A percentile compares a stretch with the other conserved stretches of the same genome.
Conservation (phyloP, 306 rosid species). For the Citrullus amarus region DNA sequence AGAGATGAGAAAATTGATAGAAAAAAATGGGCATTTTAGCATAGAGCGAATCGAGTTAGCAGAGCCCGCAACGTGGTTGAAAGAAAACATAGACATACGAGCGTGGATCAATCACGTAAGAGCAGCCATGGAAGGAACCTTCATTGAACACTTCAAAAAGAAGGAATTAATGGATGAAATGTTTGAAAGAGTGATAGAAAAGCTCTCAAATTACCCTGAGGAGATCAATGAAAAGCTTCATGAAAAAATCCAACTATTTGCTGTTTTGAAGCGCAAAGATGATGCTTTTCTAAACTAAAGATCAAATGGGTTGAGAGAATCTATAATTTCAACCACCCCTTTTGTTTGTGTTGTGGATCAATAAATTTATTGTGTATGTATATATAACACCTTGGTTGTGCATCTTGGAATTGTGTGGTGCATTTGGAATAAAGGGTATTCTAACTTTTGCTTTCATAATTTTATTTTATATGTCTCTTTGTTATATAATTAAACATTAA, state of each 20-base stretch:
- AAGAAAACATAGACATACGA: conserved; percentile 10
- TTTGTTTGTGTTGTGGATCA: background rate
- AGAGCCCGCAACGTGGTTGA: conserved; percentile 33
- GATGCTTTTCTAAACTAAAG: background rate
- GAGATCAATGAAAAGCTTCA: conserved; percentile 13
- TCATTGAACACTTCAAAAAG: conserved; percentile 23
- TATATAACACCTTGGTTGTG: background rate
- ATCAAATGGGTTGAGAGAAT: background rate
- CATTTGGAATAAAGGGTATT: background rate
- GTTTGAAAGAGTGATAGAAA: conserved; percentile 20
- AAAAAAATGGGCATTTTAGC: conserved; percentile 29
- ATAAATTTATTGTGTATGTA: background rate
- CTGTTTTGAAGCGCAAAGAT: conserved; percentile 29
- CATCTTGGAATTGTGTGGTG: background rate
- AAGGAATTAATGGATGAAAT: conserved; percentile 19
- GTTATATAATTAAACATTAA: too few species aligned
- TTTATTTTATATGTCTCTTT: too few species aligned
- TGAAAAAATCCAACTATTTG: conserved; percentile 26
- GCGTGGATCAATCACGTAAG: conserved; percentile 23
- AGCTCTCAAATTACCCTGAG: background rate
- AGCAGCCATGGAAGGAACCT: conserved; percentile 34
- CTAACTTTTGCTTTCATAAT: too few species aligned
- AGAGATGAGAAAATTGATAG: conserved; percentile 24
- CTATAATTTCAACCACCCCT: background rate
- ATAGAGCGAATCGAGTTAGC: conserved; percentile 31